These are phyloP conservation scores for Suhomyces anneliseae DNA, from an alignment of 1,139 yeast genomes.

Conservation along the genomic window DNA sequence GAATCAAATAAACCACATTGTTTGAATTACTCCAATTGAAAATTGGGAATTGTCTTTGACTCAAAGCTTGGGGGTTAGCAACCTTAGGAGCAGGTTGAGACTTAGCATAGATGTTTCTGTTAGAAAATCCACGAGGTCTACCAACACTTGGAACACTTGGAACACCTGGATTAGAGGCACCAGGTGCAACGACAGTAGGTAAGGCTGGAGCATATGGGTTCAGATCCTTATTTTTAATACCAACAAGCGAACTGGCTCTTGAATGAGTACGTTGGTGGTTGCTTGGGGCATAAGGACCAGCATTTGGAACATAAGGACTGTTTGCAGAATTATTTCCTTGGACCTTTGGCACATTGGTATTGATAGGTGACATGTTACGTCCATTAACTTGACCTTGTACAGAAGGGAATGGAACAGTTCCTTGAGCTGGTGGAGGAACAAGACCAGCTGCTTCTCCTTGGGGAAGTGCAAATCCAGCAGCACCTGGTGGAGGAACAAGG, in stretches of 20 bases:
- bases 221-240: slow-evolving; percentile 38
- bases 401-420: slow-evolving; percentile 11
- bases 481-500: slow-evolving; percentile 4
- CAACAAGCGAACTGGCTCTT: slow-evolving; percentile 44
- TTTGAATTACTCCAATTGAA: slow-evolving; percentile 64
- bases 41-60: slow-evolving; percentile 71
- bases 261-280: slow-evolving; percentile 39
- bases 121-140: slow-evolving; percentile 32
- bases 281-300: slow-evolving; percentile 50
- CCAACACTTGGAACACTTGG: slow-evolving; percentile 7
- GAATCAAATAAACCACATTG: slow-evolving; percentile 32
- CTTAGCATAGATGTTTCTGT: slow-evolving; percentile 27
- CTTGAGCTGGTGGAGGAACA: slow-evolving; percentile 8
- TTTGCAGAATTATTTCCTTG: slow-evolving; percentile 22
- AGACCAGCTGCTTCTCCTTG: background rate
- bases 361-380: slow-evolving; percentile 12
- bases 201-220: slow-evolving; percentile 49
- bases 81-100: slow-evolving; percentile 25
- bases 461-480: background rate
- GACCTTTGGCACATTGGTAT: slow-evolving; percentile 14
- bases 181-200: slow-evolving; percentile 17
- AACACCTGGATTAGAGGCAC: slow-evolving; percentile 2
- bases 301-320: slow-evolving; percentile 48
- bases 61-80: slow-evolving; percentile 36
- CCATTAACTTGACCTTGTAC: slow-evolving; percentile 1